Base-by-base conservation (phyloP, 805 yeast species). In the Wickerhamiella musiphila region DNA sequence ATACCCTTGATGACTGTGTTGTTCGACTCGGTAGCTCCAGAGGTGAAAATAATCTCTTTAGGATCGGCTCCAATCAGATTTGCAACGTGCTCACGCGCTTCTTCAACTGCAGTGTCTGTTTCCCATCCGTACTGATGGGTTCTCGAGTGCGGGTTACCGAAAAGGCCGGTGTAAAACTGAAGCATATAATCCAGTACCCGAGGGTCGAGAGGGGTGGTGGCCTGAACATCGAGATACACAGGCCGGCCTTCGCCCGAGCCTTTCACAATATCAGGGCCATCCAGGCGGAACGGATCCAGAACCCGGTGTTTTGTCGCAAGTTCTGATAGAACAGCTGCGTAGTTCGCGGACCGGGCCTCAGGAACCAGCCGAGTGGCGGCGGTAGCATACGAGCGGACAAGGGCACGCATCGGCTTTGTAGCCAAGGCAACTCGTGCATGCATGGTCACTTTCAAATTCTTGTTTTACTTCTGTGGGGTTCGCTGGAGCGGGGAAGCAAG, bases 101-200 rank as follows among this genome's bases (percentile, higher is more conserved):
- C 59, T 51, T 90, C 98, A 12, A 90, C 90, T 37, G 76, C 94
- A 41, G 68, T 69, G 37, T 86, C 94, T 3, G 98, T 79, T 59
- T 90, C 99, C 99, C 99, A 90, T 22, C 99, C 99, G 53, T 86
- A 90, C 5, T 93, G 69, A 52, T 90, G 99, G 2, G 98, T 90
- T 37, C 90, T 73, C 5, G 94, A 82, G 57, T 90, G 99, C 15
- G 99, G 99, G 54, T 90, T 90, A 40, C 99, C 99, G 52, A 82
- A 90, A 35, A 81, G 63, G 4, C 96, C 96, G 2, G 96, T 86
- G 42, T 49, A 51, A 40, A 45, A 51, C 27, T 48, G 51, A 33
- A 54, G 42, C 58, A 54, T 54, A 29, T 32, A 45, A 38, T 54
- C 60, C 44, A 90, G 58, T 7, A 90, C 99, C 35, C 99, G 66